Conservation (phyloP, 345 rosid species). For the Mallotus nudiflorus region DNA sequence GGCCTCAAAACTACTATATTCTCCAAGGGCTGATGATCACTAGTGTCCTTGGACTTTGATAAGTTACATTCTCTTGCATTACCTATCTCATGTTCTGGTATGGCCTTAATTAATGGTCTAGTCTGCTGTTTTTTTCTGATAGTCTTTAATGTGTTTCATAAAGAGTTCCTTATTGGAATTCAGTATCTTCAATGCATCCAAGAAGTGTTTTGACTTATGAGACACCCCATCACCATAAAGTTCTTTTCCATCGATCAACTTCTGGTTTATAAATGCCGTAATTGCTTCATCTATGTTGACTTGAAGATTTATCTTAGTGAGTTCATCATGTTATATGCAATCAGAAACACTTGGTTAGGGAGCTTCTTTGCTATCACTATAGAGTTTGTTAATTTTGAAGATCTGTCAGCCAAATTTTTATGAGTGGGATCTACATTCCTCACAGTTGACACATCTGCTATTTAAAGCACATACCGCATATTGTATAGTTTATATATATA, state of each 20-base stretch:
- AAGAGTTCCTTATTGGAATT: constrained; percentile 74
- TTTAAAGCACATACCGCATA: too few relatives aligned
- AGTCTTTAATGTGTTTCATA: constrained; percentile 47
- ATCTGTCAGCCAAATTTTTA: constrained; percentile 30
- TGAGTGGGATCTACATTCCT: constrained; percentile 22
- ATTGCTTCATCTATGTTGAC: constrained; percentile 50
- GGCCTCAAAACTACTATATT: constrained; percentile 56
- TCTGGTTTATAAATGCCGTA: constrained; percentile 57
- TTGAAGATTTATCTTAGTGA: constrained; percentile 46
- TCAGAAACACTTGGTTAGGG: constrained; percentile 14
- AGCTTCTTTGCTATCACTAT: constrained; percentile 19
- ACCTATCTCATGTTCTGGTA: constrained; percentile 9
- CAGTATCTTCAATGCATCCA: constrained; percentile 63
- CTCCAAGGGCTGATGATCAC: constrained; percentile 26
- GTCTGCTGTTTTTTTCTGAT: constrained; percentile 30
- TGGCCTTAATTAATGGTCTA: constrained; percentile 14
- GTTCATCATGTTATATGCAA: constrained; percentile 12
- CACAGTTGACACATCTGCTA: constrained; percentile 27
- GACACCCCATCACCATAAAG: constrained; percentile 18
- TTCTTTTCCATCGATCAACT: constrained; percentile 33
- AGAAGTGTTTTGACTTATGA: constrained; percentile 57
- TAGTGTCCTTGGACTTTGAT: constrained; percentile 18
- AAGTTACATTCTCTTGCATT: constrained; percentile 18
- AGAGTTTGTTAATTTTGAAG: constrained; percentile 21
- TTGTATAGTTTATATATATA: too few relatives aligned